A percentile compares a stretch with the other conserved stretches of the same genome.
These are phyloP conservation scores for Oryza glumipatula DNA, from an alignment of 176 grass and related monocot genomes.

Conservation along the genomic window DNA sequence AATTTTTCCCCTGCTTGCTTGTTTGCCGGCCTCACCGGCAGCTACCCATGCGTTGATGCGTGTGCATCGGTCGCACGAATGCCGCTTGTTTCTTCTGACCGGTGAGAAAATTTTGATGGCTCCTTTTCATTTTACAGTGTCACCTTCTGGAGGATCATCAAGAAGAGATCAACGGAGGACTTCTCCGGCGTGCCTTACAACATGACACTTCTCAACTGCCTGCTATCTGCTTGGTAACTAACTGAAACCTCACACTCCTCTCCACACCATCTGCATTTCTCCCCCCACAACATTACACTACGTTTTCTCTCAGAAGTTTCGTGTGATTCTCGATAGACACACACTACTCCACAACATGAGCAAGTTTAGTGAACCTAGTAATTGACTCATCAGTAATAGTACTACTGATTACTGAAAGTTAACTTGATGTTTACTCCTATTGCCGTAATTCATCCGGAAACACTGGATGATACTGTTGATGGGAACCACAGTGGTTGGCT, in stretches of 20 bases:
- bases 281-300: not conserved
- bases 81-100: not conserved
- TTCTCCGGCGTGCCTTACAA: constrained; percentile 98
- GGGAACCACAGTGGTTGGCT: constrained; percentile 25
- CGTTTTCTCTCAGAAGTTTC: not conserved
- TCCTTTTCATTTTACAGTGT: constrained; percentile 52
- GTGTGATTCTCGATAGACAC: not conserved
- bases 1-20: not conserved
- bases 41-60: not conserved
- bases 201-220: constrained; percentile 98
- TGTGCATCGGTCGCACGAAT: not conserved
- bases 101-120: constrained; percentile 4
- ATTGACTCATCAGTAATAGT: not conserved
- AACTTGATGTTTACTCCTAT: not conserved
- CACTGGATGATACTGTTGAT: constrained; percentile 11
- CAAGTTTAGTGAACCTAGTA: not conserved
- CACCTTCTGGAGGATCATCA: constrained; percentile 92
- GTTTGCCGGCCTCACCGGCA: not conserved
- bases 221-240: constrained; percentile 87
- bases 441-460: not conserved
- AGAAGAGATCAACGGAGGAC: constrained; percentile 80
- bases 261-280: not conserved
- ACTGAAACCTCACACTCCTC: not conserved
- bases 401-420: not conserved
- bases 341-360: not conserved